Evolutionary conservation across 2,329 filamentous ascomycete species (phyloP).

Genomic region (Elsinoe fawcettii): DNA sequence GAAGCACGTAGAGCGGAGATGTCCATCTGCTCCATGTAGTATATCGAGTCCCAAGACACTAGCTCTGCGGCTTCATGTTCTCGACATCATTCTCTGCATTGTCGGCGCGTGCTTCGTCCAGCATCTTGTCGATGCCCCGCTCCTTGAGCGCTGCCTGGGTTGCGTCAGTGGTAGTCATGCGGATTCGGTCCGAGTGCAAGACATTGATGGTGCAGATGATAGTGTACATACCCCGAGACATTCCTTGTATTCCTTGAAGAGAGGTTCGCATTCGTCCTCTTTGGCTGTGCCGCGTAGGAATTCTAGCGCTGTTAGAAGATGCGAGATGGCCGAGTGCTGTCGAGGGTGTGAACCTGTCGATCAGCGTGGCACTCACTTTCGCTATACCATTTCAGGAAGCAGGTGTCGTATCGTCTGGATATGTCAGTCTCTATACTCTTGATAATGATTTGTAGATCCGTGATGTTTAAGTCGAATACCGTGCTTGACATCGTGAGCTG

Average conservation of each 20-base stretch:
- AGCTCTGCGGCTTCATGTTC: slow-evolving; percentile 49
- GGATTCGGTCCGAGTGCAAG: slow-evolving; percentile 15
- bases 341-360: no score
- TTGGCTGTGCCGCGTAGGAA: slow-evolving; percentile 80
- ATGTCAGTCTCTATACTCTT: neutral
- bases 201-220: neutral
- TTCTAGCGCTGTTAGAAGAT: slow-evolving; percentile 41
- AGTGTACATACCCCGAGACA: slow-evolving; percentile 64
- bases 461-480: neutral
- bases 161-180: neutral
- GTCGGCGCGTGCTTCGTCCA: slow-evolving; percentile 83
- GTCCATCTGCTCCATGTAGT: no score
- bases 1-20: no score
- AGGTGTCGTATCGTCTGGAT: slow-evolving; percentile 81
- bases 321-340: no score
- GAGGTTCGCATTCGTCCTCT: slow-evolving; percentile 73
- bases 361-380: slow-evolving; percentile 70
- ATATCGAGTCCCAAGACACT: no score
- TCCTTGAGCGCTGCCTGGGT: slow-evolving; percentile 73
- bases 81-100: slow-evolving; percentile 78
- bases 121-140: slow-evolving; percentile 83
- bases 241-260: slow-evolving; percentile 83
- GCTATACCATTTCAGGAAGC: slow-evolving; percentile 98
- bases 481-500: neutral
- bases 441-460: neutral